Conservation (phyloP, 2,329 filamentous ascomycete genomes). For the Conoideocrella luteorostrata region DNA sequence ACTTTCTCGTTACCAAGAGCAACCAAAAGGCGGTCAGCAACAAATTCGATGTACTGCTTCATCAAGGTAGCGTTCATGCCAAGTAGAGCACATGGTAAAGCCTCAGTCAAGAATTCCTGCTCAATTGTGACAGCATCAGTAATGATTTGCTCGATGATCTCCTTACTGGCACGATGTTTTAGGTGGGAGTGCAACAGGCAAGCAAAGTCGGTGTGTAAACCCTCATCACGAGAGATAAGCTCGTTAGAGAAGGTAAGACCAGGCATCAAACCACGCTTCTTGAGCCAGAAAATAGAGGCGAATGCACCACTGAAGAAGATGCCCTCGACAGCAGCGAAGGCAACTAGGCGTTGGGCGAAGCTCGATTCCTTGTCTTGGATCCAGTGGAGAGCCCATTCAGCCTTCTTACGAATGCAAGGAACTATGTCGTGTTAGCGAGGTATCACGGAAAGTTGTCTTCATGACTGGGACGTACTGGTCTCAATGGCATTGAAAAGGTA, state of each 20-base stretch:
- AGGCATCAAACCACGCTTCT: slow-evolving; percentile 99
- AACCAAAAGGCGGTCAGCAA: slow-evolving; percentile 88
- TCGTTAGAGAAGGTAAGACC: slow-evolving; percentile 99
- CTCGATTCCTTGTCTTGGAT: slow-evolving; percentile 90
- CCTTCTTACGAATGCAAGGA: slow-evolving; percentile 96
- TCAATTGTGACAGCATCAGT: slow-evolving; percentile 90
- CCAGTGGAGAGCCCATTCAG: slow-evolving; percentile 94
- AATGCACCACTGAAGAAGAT: slow-evolving; percentile 99
- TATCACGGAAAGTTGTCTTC: slow-evolving; percentile 6
- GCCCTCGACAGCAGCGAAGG: slow-evolving; percentile 95
- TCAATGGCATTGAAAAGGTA: slow-evolving; percentile 99
- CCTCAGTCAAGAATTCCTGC: slow-evolving; percentile 96
- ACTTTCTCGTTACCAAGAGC: slow-evolving; percentile 91
- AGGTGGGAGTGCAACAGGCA: slow-evolving; percentile 97
- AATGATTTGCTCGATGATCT: slow-evolving; percentile 81
- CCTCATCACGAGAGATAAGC: slow-evolving; percentile 98
- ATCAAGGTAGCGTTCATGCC: slow-evolving; percentile 97
- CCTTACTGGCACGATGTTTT: slow-evolving; percentile 79
- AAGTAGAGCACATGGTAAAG: slow-evolving; percentile 83
- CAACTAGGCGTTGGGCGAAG: slow-evolving; percentile 90
- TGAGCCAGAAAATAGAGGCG: slow-evolving; percentile 99
- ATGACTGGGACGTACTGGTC: slow-evolving; percentile 61
- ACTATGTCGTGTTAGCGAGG: slow-evolving; percentile 41
- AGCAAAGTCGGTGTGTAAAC: slow-evolving; percentile 98
- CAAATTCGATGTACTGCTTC: slow-evolving; percentile 99